Base-by-base conservation (phyloP, 352 stramenopile species). In the Phytophthora europaea region DNA sequence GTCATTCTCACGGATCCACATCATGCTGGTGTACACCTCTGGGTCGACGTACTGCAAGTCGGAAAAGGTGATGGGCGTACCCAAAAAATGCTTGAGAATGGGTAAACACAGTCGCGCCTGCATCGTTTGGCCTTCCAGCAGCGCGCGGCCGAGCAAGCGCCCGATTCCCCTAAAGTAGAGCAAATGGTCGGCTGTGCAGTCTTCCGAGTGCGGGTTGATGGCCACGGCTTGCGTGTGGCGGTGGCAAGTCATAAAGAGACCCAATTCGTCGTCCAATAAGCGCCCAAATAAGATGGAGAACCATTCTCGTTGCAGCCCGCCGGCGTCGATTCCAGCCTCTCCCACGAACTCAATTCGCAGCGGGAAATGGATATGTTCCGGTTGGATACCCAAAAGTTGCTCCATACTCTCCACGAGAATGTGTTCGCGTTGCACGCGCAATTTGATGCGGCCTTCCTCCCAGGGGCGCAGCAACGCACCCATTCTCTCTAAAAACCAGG, bases 141-240 rank as follows among this genome's bases (percentile, higher is more conserved):
- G 67, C 5, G 89, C 82, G 8, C 88, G 84, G 0, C 89, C 89
- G 9, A 96, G 65, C 28, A 96, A 73, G 2, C 89, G 76, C 2
- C 89, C 89, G 57, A 92, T 89, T 33, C 86, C 87, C 26, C 86
- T 84, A 58, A 94, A 96, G 78, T 99, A 99, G 34, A 97, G 81
- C 75, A 94, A 73, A 48, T 94, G 87, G 66, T 93, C 84, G 23
- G 83, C 78, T 13, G 85, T 92, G 40, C 83, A 90, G 58, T 91
- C 84, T 71, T 88, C 82, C 12, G 87, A 94, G 52, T 90, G 88
- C 6, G 87, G 87, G 60, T 94, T 96, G 63, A 95, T 91, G 0
- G 84, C 82, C 48, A 94, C 84, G 0, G 84, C 84, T 47, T 92
- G 81, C 22, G 90, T 90, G 54, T 91, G 81, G 50, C 85, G 79